Base-by-base conservation (phyloP, 805 yeast species). In the Lachancea sp. region DNA sequence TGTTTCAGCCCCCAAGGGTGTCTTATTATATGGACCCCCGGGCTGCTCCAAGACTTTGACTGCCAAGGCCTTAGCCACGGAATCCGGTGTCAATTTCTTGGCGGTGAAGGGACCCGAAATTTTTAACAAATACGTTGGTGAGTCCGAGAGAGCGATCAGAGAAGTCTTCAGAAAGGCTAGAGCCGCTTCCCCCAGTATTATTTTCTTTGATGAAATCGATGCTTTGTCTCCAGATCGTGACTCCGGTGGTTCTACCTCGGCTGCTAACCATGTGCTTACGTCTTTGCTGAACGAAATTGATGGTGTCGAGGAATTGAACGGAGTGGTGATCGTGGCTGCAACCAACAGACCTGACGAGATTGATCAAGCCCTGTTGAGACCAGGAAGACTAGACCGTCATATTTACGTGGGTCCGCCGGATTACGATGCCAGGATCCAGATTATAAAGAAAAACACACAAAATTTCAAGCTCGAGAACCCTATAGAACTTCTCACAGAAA, bases 21-120 rank as follows among this genome's bases (percentile, higher is more conserved):
- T 93, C 1, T 65, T 93, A 38, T 70, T 93, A 17, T 93, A 93
- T 63, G 99, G 99, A 0, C 99, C 99, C 1, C 98, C 99, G 0
- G 99, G 99, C 13, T 91, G 98, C 68, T 90, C 97, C 10, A 91
- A 91, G 58, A 91, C 99, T 0, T 66, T 91, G 49, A 87, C 95
- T 0, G 98, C 97, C 1, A 91, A 91, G 59, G 97, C 97, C 0
- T 68, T 91, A 26, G 98, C 98, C 0, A 85, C 96, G 0, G 99
- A 91, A 65, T 84, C 96, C 1, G 97, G 97, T 0, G 75, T 91
- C 41, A 91, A 91, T 57, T 91, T 91, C 63, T 64, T 91, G 42
- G 96, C 98, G 0, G 96, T 91, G 7, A 93, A 93, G 63, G 99
- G 99, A 1, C 99, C 99, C 0, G 99, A 91, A 63, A 78, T 91